These are phyloP conservation scores for Erodium texanum DNA, from an alignment of 441 rosid species.

Conservation along the genomic window DNA sequence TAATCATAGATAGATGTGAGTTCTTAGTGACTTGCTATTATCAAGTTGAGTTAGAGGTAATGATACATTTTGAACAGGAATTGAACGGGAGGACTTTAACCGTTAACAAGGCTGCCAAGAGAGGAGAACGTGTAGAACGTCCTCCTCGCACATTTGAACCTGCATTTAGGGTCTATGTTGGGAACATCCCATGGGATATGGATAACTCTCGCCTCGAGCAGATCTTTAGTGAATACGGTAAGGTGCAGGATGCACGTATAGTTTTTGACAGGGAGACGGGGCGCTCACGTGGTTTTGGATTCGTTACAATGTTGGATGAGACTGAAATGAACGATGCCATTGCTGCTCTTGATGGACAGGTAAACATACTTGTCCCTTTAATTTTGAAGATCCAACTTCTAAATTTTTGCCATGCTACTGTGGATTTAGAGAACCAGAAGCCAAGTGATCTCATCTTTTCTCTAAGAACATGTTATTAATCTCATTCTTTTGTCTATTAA, in stretches of 20 bases:
- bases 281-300: conserved; percentile 72
- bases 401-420: background rate
- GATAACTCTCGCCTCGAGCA: conserved; percentile 52
- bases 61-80: conserved; percentile 30
- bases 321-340: conserved; percentile 64
- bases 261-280: conserved; percentile 54
- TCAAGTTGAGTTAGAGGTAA: conserved; percentile 6
- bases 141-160: conserved; percentile 32
- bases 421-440: too few species aligned
- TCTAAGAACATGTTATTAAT: too few species aligned
- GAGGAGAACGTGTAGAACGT: conserved; percentile 47
- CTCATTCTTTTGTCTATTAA: too few species aligned
- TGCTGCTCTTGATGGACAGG: conserved; percentile 73
- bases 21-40: too few species aligned
- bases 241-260: conserved; percentile 48
- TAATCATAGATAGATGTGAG: too few species aligned
- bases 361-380: conserved; percentile 14
- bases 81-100: conserved; percentile 47
- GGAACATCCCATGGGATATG: conserved; percentile 59
- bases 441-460: background rate
- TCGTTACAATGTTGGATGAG: conserved; percentile 56
- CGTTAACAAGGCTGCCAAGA: conserved; percentile 61
- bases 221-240: conserved; percentile 61
- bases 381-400: background rate
- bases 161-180: conserved; percentile 41